Conservation (phyloP, 306 rosid genomes). For the cucumber (Cucumis sativus) region DNA sequence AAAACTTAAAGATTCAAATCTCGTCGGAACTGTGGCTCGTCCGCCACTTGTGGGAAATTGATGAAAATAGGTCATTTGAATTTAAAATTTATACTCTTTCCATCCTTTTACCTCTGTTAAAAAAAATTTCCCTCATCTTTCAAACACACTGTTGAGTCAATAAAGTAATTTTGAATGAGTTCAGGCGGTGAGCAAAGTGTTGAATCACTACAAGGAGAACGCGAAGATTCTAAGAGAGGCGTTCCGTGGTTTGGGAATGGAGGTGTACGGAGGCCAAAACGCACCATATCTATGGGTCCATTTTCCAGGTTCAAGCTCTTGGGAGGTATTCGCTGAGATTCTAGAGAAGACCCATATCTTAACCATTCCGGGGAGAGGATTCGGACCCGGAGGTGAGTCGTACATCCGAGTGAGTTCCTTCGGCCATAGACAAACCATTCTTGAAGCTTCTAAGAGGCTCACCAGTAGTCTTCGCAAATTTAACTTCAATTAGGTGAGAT, state of each 20-base stretch:
- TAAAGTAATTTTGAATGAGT: background rate
- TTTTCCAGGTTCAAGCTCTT: conserved; percentile 46
- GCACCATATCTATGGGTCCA: conserved; percentile 63
- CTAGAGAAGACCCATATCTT: conserved; percentile 39
- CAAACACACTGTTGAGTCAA: no score
- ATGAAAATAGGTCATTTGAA: no score
- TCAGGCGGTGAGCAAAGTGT: conserved; percentile 30
- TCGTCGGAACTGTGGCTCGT: no score
- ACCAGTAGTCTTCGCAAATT: background rate
- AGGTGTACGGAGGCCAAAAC: conserved; percentile 47
- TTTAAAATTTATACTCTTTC: no score
- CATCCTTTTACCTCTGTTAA: no score
- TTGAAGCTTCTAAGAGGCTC: conserved; percentile 49
- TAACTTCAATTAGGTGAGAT: background rate
- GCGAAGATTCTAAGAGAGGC: conserved; percentile 38
- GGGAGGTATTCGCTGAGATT: conserved; percentile 46
- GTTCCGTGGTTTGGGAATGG: conserved; percentile 28
- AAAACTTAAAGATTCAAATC: background rate
- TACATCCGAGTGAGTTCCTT: conserved; percentile 46
- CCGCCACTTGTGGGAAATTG: no score
- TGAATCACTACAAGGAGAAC: conserved; percentile 40
- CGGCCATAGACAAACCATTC: conserved; percentile 28
- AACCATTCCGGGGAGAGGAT: conserved; percentile 58
- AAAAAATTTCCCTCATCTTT: no score
- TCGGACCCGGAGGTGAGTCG: conserved; percentile 65